Base-by-base conservation (phyloP, 176 grass and related monocot species). In the Aegilops umbellulata region DNA sequence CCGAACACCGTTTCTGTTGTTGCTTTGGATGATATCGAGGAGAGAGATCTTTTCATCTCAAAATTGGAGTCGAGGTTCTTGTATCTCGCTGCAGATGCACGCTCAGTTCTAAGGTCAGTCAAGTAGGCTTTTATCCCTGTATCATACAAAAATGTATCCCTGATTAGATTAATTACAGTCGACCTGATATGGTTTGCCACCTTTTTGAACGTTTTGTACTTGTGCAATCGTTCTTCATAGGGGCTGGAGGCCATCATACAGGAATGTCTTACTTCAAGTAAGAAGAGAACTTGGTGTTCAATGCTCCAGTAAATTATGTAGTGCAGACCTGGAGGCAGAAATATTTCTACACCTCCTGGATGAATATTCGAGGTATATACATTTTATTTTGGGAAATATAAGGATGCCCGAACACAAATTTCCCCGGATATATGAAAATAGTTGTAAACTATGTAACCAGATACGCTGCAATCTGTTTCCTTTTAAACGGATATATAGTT, bases 51-150 rank as follows among this genome's bases (percentile, higher is more conserved):
- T 81, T 98, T 98, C 74, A 92, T 98, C 84, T 93, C 90, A 77
- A 91, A 89, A 81, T 80, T 98, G 35, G 93, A 95, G 78, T 98
- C 92, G 5, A 94, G 93, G 47, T 98, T 98, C 85, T 87, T 98
- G 20, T 98, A 95, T 89, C 93, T 98, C 78, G 96, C 93, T 82
- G 96, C 93, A 76, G 96, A 98, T 89, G 96, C 96, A 19, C 91
- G 90, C 74, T 94, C 90, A 64, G 72, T 95, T 41, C 76, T 98
- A 92, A 88, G 96, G 96, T 98, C 38, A 72, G 88, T 76, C 41
- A 62, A 53, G 25, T 71, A 78, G 24, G 7, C 17, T 65, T 85
- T 84, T 60, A 14, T 83, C 36, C 10, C 47, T 31, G 5, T 72
- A 22, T 79, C 4, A 31, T 44, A 57, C 42, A 42, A 55, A 51